phyloP scores from a whole-genome alignment of 768 basidiomycete genomes.

The Zangia roseola region DNA sequence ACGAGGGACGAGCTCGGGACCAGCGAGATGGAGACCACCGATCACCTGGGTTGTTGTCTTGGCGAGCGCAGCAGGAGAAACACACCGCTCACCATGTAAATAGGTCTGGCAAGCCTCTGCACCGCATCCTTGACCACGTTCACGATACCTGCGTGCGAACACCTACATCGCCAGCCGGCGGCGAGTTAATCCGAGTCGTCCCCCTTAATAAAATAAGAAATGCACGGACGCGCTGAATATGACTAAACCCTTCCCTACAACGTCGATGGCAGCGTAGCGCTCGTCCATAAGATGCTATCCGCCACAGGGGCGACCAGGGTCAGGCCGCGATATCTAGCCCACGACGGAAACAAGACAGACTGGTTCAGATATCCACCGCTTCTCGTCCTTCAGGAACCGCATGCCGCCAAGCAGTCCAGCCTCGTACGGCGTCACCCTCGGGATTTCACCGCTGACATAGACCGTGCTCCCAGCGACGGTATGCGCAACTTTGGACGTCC shows the following conservation, averaged over 20 bases:
- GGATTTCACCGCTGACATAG: conserved; percentile 82
- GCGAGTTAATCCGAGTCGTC: not conserved
- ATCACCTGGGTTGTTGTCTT: conserved; percentile 49
- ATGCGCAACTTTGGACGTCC: conserved; percentile 60
- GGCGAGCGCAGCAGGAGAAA: not conserved
- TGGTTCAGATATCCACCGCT: conserved; percentile 53
- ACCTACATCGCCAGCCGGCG: conserved; percentile 32
- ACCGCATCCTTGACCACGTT: conserved; percentile 78
- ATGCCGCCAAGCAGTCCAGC: conserved; percentile 64
- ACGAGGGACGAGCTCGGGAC: conserved; percentile 59
- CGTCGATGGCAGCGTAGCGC: conserved; percentile 73
- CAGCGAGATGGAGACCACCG: conserved; percentile 83
- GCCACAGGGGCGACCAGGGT: not conserved
- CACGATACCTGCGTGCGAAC: conserved; percentile 81
- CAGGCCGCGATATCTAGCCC: not conserved
- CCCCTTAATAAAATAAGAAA: not conserved
- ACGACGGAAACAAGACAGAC: conserved; percentile 30
- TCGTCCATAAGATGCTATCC: conserved; percentile 78
- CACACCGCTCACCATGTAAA: conserved; percentile 61
- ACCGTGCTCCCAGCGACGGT: conserved; percentile 59
- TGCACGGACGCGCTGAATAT: conserved; percentile 77
- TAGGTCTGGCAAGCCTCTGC: conserved; percentile 57
- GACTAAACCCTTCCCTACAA: conserved; percentile 77
- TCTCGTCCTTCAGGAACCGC: conserved; percentile 47
- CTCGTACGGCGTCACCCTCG: conserved; percentile 67